Evolutionary conservation across 2,329 filamentous ascomycete species (phyloP).

Genomic region (Aspergillus melleus): DNA sequence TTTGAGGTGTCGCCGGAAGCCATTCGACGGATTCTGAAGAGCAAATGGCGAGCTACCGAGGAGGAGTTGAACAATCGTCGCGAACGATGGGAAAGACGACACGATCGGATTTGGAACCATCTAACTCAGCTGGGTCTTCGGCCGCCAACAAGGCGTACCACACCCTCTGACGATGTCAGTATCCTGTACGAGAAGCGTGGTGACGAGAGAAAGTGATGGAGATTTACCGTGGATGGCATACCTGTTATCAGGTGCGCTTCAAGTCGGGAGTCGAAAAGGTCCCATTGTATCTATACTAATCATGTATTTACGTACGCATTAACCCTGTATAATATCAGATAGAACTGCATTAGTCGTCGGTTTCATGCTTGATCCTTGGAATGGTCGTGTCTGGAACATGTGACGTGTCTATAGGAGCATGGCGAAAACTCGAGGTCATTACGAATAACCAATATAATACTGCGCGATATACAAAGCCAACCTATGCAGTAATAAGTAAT

Average conservation of each 20-base stretch:
- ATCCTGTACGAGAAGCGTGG: slow-evolving; percentile 24
- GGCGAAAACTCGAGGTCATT: no score
- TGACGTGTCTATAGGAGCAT: not conserved
- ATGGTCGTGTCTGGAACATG: not conserved
- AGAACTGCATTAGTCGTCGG: not conserved
- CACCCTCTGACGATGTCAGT: slow-evolving; percentile 25
- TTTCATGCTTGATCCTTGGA: no score
- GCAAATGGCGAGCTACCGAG: slow-evolving; percentile 47
- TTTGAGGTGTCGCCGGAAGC: slow-evolving; percentile 88
- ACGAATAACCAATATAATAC: no score
- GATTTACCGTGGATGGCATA: not conserved
- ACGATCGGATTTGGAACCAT: slow-evolving; percentile 48
- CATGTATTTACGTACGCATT: not conserved
- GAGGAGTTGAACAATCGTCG: slow-evolving; percentile 41
- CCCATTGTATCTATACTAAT: not conserved
- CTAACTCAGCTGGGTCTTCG: slow-evolving; percentile 54
- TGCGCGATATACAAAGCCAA: no score
- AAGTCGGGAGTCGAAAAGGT: no score
- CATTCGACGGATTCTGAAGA: slow-evolving; percentile 78
- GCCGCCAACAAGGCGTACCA: slow-evolving; percentile 51
- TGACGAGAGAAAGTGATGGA: not conserved
- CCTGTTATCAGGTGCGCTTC: not conserved
- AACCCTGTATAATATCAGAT: not conserved
- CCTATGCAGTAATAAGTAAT: no score
- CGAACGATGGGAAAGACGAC: slow-evolving; percentile 46